phyloP scores from a whole-genome alignment of 2,329 filamentous ascomycete genomes.

The Phialophora macrospora region DNA sequence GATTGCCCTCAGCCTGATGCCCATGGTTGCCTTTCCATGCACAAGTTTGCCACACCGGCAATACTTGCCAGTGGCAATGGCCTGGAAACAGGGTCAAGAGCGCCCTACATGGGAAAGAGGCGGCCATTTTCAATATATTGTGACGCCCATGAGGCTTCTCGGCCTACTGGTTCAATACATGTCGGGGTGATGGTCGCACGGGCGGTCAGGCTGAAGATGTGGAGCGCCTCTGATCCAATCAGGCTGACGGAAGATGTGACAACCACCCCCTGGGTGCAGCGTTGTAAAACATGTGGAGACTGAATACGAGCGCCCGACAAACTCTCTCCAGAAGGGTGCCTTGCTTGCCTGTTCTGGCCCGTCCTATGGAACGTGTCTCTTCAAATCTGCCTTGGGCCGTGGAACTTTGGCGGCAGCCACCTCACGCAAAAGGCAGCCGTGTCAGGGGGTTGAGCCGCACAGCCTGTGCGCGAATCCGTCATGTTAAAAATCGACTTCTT shows the following conservation, averaged over 20 bases:
- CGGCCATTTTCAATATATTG: neutral
- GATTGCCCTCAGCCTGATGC: neutral
- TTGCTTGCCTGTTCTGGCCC: neutral
- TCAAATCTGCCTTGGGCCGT: neutral
- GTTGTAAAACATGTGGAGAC: neutral
- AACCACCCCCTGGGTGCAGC: neutral
- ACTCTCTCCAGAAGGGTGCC: neutral
- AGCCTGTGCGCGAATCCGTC: neutral
- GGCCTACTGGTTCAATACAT: neutral
- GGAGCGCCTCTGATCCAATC: constrained; percentile 4
- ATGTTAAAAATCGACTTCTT: neutral
- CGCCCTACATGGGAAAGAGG: neutral
- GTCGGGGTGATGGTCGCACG: neutral
- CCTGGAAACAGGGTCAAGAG: neutral
- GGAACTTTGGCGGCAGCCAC: neutral
- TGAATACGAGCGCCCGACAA: neutral
- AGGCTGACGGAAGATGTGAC: neutral
- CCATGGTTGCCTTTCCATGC: neutral
- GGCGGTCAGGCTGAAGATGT: constrained; percentile 13
- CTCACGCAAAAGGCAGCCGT: neutral
- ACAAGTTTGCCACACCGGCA: neutral
- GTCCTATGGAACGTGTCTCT: neutral
- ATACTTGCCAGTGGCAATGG: neutral
- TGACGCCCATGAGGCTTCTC: neutral
- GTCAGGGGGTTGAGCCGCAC: neutral